phyloP scores from a whole-genome alignment of 208 protist genomes.

The Leishmania aethiopica region DNA sequence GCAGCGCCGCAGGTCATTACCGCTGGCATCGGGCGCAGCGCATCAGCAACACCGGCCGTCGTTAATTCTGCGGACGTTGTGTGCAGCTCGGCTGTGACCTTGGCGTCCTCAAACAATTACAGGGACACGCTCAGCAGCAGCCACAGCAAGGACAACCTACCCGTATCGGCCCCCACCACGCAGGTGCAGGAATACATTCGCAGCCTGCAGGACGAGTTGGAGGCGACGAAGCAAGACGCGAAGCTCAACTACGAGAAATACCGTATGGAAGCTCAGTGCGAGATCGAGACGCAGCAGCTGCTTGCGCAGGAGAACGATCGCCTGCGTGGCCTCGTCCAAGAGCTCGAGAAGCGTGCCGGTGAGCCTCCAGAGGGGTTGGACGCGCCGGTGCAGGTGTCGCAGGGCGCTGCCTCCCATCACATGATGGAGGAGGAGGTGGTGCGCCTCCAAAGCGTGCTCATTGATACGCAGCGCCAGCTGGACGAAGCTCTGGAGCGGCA shows the following conservation, averaged over 20 bases:
- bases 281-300: slow-evolving; percentile 30
- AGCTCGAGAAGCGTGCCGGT: slow-evolving; percentile 11
- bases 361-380: not conserved
- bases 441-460: slow-evolving; percentile 7
- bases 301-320: slow-evolving; percentile 34
- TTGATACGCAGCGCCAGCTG: slow-evolving; percentile 6
- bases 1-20: not conserved
- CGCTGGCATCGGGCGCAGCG: not conserved
- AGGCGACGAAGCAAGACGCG: slow-evolving; percentile 26
- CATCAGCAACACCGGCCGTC: not conserved
- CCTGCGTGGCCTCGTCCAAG: slow-evolving; percentile 17
- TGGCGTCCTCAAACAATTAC: slow-evolving; percentile 9
- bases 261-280: slow-evolving; percentile 29
- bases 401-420: not conserved
- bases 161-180: not conserved
- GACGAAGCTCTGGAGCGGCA: slow-evolving; percentile 11
- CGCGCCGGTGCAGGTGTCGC: not conserved
- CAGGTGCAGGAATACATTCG: slow-evolving; percentile 28
- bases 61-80: not conserved
- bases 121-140: not conserved
- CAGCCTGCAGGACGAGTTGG: slow-evolving; percentile 31
- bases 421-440: slow-evolving; percentile 1
- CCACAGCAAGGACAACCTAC: not conserved
- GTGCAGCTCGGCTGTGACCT: slow-evolving; percentile 12
- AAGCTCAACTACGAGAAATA: slow-evolving; percentile 35